Percentiles rank a stretch among this genome's conserved stretches.
phyloP scores from a whole-genome alignment of 2,329 filamentous ascomycete species.

The Fusarium sp. region DNA sequence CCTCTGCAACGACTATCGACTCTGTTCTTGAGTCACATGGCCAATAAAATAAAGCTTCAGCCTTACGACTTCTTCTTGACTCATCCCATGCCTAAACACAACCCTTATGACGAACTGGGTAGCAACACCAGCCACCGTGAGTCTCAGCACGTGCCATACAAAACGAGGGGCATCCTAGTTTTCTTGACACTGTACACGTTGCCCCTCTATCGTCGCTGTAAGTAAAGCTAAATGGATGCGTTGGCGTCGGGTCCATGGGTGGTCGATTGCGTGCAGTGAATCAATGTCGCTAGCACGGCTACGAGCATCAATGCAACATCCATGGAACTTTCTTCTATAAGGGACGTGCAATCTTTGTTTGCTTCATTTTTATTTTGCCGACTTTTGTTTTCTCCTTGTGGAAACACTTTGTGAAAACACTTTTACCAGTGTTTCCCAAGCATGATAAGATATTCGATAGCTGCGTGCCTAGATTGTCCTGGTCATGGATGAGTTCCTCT shows the following conservation, averaged over 20 bases:
- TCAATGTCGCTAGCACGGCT: slow-evolving; percentile 22
- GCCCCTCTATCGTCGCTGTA: slow-evolving; percentile 29
- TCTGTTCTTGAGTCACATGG: background rate
- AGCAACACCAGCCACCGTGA: slow-evolving; percentile 21
- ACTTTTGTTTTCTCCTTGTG: slow-evolving; percentile 1
- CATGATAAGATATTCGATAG: slow-evolving; percentile 25
- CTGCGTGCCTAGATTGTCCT: slow-evolving; percentile 16
- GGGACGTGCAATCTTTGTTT: slow-evolving; percentile 26
- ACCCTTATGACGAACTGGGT: slow-evolving; percentile 27
- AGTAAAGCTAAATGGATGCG: slow-evolving; percentile 17
- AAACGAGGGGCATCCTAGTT: slow-evolving; percentile 20
- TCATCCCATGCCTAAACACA: background rate
- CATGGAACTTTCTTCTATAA: slow-evolving; percentile 3
- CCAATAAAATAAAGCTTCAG: background rate
- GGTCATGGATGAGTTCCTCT: slow-evolving; percentile 76
- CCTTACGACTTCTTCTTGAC: slow-evolving; percentile 5
- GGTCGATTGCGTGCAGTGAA: slow-evolving; percentile 36
- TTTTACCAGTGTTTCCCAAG: slow-evolving; percentile 6
- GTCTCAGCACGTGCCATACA: slow-evolving; percentile 33
- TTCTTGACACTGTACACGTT: slow-evolving; percentile 43
- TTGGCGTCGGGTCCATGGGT: slow-evolving; percentile 8
- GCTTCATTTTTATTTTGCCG: background rate
- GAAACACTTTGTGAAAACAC: background rate
- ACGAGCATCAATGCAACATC: slow-evolving; percentile 29
- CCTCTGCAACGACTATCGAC: background rate